Evolutionary conservation across 345 rosid genomes (phyloP), one percentile per base, ranked within the genome.

Genomic region (Streptanthus diversifolius): DNA sequence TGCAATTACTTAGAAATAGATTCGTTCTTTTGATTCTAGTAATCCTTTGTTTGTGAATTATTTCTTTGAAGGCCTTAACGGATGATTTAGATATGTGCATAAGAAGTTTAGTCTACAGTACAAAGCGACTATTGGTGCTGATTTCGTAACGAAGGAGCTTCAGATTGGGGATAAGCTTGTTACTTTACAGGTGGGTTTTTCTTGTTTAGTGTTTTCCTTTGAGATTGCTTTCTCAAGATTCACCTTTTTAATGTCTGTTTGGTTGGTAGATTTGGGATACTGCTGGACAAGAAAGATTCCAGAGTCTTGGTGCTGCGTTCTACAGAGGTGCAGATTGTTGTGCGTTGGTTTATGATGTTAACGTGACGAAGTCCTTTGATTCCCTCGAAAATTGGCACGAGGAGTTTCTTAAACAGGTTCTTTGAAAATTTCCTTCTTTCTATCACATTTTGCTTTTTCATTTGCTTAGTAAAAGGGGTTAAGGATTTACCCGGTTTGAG

Each of bases 311-410:
- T 25, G 97, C 89, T 65, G 98, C 98, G 4, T 93, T 93, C 79
- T 93, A 93, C 64, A 85, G 97, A 79, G 98, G 98, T 36, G 98
- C 98, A 0, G 98, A 93, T 81, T 93, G 97, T 72, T 93, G 98
- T 62, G 97, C 90, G 40, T 80, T 93, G 1, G 97, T 91, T 45
- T 91, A 93, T 77, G 98, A 93, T 77, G 97, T 93, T 11, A 93
- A 93, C 73, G 96, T 89, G 22, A 71, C 85, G 85, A 88, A 77
- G 71, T 93, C 98, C 3, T 93, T 93, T 60, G 98, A 93, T 45
- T 80, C 95, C 14, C 97, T 93, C 69, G 96, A 91, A 14, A 93
- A 84, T 69, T 93, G 98, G 98, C 98, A 91, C 4, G 96, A 89
- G 70, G 98, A 93, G 78, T 93, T 93, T 85, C 96, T 93, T 77